These are phyloP conservation scores for Solanum gandarillasii DNA, from an alignment of 257 asterid genomes.

Conservation along the genomic window DNA sequence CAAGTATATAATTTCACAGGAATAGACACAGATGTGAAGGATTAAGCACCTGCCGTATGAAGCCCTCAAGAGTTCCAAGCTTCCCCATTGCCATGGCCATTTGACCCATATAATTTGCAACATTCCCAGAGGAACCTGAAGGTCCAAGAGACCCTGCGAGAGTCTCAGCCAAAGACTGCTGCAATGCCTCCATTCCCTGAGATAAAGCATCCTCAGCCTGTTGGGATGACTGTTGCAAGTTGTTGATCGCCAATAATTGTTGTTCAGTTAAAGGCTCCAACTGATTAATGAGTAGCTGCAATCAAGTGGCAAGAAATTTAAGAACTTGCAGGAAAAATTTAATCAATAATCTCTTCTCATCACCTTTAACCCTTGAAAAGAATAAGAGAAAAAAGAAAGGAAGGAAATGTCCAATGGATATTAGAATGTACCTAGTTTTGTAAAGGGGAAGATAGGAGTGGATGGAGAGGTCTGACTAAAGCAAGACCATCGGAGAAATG, in stretches of 20 bases:
- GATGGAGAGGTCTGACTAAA: not conserved
- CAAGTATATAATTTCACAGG: not conserved
- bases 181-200: constrained; percentile 97
- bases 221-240: constrained; percentile 82
- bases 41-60: constrained; percentile 73
- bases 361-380: not conserved
- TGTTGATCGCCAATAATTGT: constrained; percentile 66
- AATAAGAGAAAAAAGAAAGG: not conserved
- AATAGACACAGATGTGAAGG: not conserved
- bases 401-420: not conserved
- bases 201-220: constrained; percentile 93
- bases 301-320: constrained; percentile 2
- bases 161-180: constrained; percentile 83
- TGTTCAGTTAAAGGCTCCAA: constrained; percentile 92
- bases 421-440: not conserved
- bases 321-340: not conserved
- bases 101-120: constrained; percentile 95
- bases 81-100: constrained; percentile 99
- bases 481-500: not conserved
- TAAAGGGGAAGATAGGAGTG: not conserved
- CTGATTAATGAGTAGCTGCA: constrained; percentile 79
- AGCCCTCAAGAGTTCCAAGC: constrained; percentile 87
- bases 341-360: not conserved
- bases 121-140: constrained; percentile 71
- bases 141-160: constrained; percentile 86